Percentiles rank a stretch among this genome's conserved stretches.
phyloP scores from a whole-genome alignment of 495 filamentous ascomycete genomes.

The Podospora pseudoanserina region DNA sequence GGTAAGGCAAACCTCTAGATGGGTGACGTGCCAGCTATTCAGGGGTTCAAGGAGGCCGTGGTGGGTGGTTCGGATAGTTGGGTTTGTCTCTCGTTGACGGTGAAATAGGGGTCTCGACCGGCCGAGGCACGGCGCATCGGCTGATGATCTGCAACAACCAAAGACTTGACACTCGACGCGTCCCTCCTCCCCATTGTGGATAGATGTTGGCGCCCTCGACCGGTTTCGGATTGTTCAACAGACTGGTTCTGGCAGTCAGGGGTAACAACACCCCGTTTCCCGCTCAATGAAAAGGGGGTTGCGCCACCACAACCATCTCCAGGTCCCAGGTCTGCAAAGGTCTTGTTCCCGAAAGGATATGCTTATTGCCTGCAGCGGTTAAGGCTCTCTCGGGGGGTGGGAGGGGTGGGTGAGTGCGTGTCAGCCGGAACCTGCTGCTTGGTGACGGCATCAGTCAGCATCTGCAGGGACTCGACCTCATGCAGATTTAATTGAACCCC shows the following conservation, averaged over 20 bases:
- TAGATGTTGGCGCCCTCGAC: neutral
- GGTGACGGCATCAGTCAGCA: conserved; percentile 10
- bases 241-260: neutral
- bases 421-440: conserved; percentile 9
- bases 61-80: neutral
- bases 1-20: neutral
- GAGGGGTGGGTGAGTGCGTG: neutral
- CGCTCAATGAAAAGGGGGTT: neutral
- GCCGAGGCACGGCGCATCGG: neutral
- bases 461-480: conserved; percentile 1
- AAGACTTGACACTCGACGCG: neutral
- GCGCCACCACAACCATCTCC: conserved; percentile 3
- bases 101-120: neutral
- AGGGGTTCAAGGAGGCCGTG: neutral
- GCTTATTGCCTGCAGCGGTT: conserved; percentile 1
- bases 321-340: neutral
- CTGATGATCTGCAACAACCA: neutral
- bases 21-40: neutral
- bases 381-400: neutral
- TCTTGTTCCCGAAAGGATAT: conserved; percentile 4
- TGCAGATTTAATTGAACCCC: neutral
- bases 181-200: neutral
- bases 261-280: neutral
- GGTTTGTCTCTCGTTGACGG: neutral
- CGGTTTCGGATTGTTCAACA: neutral